Evolutionary conservation across 2,329 filamentous ascomycete genomes (phyloP), one percentile per base, ranked within the genome.

Genomic region (Paecilomyces fulvus): DNA sequence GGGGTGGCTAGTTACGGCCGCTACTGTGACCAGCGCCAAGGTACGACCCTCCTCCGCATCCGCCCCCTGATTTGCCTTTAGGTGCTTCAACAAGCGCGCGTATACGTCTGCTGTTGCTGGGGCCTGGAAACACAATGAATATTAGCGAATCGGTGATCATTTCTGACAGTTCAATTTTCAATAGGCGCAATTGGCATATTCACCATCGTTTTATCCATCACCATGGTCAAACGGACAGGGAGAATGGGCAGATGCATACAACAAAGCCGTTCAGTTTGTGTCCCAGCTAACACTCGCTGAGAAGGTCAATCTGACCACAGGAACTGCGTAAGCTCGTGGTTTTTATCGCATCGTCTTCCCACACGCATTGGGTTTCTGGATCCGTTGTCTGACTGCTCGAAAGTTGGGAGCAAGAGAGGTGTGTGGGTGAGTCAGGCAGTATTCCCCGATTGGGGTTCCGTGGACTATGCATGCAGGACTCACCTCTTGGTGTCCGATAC

Each of bases 241-340:
- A 10, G 76, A 82, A 49, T 96, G 91, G 91, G 80, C 82, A 55
- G 81, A 84, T 6, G 90, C 90, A 43, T 92, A 95, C 64, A 76
- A 74, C 20, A 86, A 88, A 71, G 92, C 92, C 1, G 84, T 83
- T 63, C 83, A 80, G 2, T 92, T 96, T 65, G 90, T 96, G 50
- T 87, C 87, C 9, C 85, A 91, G 69, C 75, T 96, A 73, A 95
- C 90, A 0, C 79, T 96, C 33, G 69, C 85, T 10, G 92, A 96
- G 72, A 96, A 96, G 77, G 90, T 97, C 73, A 97, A 97, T 72
- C 72, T 99, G 61, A 97, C 92, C 2, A 96, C 92, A 0, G 92
- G 92, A 71, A 83, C 88, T 61, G 91, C 91, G 83, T 92, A 75
- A 71, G 84, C 75, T 63, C 46, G 11, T 20, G 1, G 3, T 6